These are phyloP conservation scores for Rhodotorula paludigena DNA, from an alignment of 768 basidiomycete genomes.

Conservation along the genomic window DNA sequence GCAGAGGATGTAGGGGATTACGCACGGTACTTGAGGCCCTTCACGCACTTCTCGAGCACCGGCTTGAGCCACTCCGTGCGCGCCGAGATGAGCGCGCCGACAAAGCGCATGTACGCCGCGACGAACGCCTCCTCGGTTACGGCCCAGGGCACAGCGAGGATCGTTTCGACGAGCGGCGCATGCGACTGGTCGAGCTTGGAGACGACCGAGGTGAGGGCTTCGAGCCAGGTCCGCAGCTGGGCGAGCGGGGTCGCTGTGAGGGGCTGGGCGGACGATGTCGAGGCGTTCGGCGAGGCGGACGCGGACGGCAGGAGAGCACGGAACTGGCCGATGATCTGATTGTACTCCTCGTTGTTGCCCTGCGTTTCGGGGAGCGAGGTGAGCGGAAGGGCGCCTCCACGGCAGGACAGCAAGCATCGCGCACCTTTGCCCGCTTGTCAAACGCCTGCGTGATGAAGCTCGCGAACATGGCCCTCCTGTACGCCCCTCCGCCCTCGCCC, in stretches of 20 bases:
- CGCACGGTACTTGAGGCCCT: slow-evolving; percentile 85
- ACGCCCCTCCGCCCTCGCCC: background rate
- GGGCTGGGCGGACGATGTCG: slow-evolving; percentile 49
- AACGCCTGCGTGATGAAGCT: slow-evolving; percentile 76
- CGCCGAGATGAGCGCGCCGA: slow-evolving; percentile 85
- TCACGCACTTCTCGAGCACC: slow-evolving; percentile 72
- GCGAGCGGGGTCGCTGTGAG: slow-evolving; percentile 44
- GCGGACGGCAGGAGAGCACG: slow-evolving; percentile 30
- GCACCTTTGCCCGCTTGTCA: slow-evolving; percentile 64
- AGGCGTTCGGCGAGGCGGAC: background rate
- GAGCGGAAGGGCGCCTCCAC: slow-evolving; percentile 3
- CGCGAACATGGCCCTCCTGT: slow-evolving; percentile 64
- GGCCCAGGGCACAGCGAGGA: slow-evolving; percentile 85
- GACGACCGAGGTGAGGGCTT: slow-evolving; percentile 84
- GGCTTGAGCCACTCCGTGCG: slow-evolving; percentile 83
- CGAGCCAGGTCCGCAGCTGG: slow-evolving; percentile 67
- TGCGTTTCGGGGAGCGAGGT: slow-evolving; percentile 44
- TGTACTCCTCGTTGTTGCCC: slow-evolving; percentile 71
- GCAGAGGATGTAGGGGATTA: slow-evolving; percentile 36
- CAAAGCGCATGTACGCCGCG: slow-evolving; percentile 79
- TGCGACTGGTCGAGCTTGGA: slow-evolving; percentile 80
- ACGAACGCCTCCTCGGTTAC: slow-evolving; percentile 78
- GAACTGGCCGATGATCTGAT: slow-evolving; percentile 86
- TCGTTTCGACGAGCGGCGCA: slow-evolving; percentile 71
- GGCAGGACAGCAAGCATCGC: slow-evolving; percentile 41